Evolutionary conservation across 2,329 filamentous ascomycete genomes (phyloP), one percentile per base, ranked within the genome.

Genomic region (Stemphylium lycopersici): DNA sequence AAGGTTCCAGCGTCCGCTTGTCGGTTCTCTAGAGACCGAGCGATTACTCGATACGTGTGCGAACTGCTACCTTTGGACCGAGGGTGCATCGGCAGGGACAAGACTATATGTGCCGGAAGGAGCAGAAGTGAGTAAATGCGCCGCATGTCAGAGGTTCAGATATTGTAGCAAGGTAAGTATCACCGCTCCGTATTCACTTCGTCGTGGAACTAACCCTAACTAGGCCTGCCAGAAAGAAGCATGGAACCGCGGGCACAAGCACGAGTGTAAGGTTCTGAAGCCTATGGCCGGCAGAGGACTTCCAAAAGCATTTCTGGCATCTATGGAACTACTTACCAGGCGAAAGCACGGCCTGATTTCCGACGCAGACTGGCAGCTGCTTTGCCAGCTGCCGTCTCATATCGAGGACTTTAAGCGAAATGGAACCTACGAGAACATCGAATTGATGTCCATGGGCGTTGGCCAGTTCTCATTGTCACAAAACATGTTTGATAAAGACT

Each of bases 171-270:
- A 81, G 77, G 84, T 86, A 68, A 43, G 77, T 6, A 38, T 6
- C 45, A 11, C 5, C 34, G 15, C 16, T 42, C 6, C 29, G 41
- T 13, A 12, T 46, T 15, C 15, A 31, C 13, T 10, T 13, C n/a
- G 12, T 20, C 10, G 37, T 24, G 6, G 16, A 16, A 39, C 49
- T 67, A 32, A 67, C 4, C 10, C 10, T 6, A 18, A 11, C 12
- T 39, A 87, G 83, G 73, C 66, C 24, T 89, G 86, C 67, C 86
- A 89, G 74, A 73, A 77, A 38, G 77, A 79, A 62, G 80, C 84
- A 22, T 89, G 86, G 86, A 82, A 79, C 46, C 76, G 78, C 15
- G 77, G 78, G 8, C 86, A 89, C 73, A 85, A 84, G 49, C 71
- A 81, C 52, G 84, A 87, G 71, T 89, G 86, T 65, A 77, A 80